Conservation (phyloP, 2,329 filamentous ascomycete species). For the Colletotrichum chrysophilum region DNA sequence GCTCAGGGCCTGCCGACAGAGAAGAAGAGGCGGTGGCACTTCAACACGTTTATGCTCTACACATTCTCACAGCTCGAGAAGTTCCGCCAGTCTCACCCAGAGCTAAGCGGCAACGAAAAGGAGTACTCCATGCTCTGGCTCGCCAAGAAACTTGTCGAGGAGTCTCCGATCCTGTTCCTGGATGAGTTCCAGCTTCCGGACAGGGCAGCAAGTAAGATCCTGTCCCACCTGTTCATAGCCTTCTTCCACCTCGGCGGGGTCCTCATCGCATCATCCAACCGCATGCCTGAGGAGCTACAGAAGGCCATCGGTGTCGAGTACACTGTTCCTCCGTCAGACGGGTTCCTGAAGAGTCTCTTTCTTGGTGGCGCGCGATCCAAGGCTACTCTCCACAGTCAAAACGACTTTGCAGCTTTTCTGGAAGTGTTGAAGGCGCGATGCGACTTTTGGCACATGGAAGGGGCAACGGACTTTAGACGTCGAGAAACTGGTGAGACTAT, state of each 20-base stretch:
- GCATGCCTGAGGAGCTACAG: conserved; percentile 81
- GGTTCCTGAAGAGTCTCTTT: conserved; percentile 52
- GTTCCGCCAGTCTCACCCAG: conserved; percentile 51
- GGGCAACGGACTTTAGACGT: conserved; percentile 73
- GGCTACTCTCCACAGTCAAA: conserved; percentile 62
- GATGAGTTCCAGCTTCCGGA: conserved; percentile 88
- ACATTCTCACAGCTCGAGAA: conserved; percentile 74
- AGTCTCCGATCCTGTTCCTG: conserved; percentile 77
- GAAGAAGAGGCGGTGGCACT: conserved; percentile 80
- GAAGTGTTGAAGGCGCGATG: conserved; percentile 79
- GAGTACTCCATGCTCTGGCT: conserved; percentile 77
- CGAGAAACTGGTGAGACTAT: conserved; percentile 48
- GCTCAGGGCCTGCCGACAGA: conserved; percentile 76
- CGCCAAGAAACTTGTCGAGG: conserved; percentile 77
- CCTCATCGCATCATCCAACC: conserved; percentile 79
- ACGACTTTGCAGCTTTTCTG: conserved; percentile 78
- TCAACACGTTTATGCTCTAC: conserved; percentile 86
- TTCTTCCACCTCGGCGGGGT: conserved; percentile 87
- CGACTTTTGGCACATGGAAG: conserved; percentile 86
- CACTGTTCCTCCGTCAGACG: conserved; percentile 57
- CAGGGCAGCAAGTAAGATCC: conserved; percentile 76
- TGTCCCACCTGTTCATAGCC: conserved; percentile 77
- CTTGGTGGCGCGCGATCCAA: conserved; percentile 28
- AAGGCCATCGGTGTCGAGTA: conserved; percentile 78
- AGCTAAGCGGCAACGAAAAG: conserved; percentile 27